Evolutionary conservation across 805 yeast genomes (phyloP), one percentile per base, ranked within the genome.

Genomic region (Sungouiella blattae): DNA sequence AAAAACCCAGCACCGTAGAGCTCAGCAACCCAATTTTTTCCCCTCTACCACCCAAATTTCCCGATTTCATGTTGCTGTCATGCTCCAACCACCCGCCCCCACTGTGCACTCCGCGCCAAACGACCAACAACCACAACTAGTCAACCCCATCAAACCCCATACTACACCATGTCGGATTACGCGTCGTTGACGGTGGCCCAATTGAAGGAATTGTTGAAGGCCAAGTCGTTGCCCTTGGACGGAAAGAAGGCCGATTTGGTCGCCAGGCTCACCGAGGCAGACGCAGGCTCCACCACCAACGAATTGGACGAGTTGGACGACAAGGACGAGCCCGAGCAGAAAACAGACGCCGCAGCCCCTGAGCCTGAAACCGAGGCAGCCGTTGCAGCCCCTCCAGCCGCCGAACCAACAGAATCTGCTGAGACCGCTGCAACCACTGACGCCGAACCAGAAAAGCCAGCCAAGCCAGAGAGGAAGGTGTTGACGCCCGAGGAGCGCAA

Each of bases 171-270:
- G 81, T 45, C 77, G 12, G 71, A 71, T 8, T 82, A 79, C 55
- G 54, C 77, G n/a, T 53, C 79, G n/a, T 71, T 77, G 44, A 82
- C 89, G 2, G 96, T 88, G 33, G 79, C 82, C 13, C 95, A 88
- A 66, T 73, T 91, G 59, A 89, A 86, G 57, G 95, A 84, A 43
- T 52, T 76, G 37, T 72, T 91, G 49, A 81, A 82, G 49, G 60
- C 71, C 15, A 78, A 80, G 42, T 83, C 82, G 1, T 72, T 91
- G 33, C 58, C 93, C 2, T 67, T 69, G 5, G 75, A 75, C 26
- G 98, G 98, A 15, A 80, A 86, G 49, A 91, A 91, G 60, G 79
- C 83, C 28, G 96, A 87, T 34, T 64, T 84, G 47, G 66, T 84
- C 37, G 74, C 74, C 11, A 73, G 93, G 49, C 64, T 84, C 43